Conservation (phyloP, 2,329 filamentous ascomycete species). For the Fusarium miscanthi region DNA sequence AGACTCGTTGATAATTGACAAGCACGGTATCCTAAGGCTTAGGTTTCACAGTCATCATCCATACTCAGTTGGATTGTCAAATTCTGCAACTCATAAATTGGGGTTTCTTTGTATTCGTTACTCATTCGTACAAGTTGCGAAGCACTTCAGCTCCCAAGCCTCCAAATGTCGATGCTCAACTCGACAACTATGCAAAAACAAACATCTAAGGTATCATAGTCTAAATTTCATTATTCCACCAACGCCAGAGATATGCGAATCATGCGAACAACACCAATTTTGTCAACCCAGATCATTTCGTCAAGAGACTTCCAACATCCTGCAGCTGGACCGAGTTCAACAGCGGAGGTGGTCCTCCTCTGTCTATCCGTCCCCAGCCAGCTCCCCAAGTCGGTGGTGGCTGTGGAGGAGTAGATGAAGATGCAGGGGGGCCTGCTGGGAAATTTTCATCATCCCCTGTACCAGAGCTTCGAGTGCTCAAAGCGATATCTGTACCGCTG, state of each 20-base stretch:
- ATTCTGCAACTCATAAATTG: neutral
- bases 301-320: slow-evolving; percentile 50
- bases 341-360: slow-evolving; percentile 45
- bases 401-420: slow-evolving; percentile 22
- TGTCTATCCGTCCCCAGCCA: slow-evolving; percentile 48
- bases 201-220: slow-evolving; percentile 47
- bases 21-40: rapidly evolving
- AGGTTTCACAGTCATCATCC: neutral
- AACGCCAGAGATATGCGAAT: slow-evolving; percentile 42
- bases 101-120: slow-evolving; percentile 33
- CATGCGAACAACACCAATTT: slow-evolving; percentile 14
- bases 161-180: slow-evolving; percentile 21
- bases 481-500: slow-evolving; percentile 49
- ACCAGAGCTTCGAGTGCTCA: slow-evolving; percentile 47
- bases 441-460: slow-evolving; percentile 43
- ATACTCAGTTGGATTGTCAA: rapidly evolving
- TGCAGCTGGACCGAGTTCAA: slow-evolving; percentile 47
- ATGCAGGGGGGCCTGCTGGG: slow-evolving; percentile 26
- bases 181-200: slow-evolving; percentile 41
- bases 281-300: slow-evolving; percentile 22
- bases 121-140: slow-evolving; percentile 37
- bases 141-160: slow-evolving; percentile 7
- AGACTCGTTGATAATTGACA: neutral
- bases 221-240: slow-evolving; percentile 42
- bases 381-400: slow-evolving; percentile 47